These are phyloP conservation scores for Theileria parva DNA, from an alignment of 169 alveolate genomes.

Conservation along the genomic window DNA sequence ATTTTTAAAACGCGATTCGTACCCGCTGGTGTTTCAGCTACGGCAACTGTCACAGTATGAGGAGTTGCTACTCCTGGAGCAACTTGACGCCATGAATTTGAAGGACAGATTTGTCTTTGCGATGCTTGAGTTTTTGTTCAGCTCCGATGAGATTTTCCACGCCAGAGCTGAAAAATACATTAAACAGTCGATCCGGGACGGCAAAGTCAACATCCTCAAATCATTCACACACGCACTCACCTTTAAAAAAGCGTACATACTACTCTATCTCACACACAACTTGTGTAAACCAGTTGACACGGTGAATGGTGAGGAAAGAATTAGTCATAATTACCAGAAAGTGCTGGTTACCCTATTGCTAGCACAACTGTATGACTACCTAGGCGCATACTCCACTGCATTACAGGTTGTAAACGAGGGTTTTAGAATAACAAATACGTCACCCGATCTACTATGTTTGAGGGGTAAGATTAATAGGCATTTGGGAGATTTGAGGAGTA, in stretches of 20 bases:
- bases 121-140: conserved; percentile 14
- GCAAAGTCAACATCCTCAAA: conserved; percentile 20
- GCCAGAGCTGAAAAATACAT: conserved; percentile 6
- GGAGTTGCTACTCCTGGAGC: conserved; percentile 6
- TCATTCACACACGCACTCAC: conserved; percentile 33
- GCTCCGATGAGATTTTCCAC: neutral
- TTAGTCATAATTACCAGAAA: neutral
- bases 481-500: conserved; percentile 23
- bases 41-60: conserved; percentile 28
- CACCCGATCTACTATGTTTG: conserved; percentile 22
- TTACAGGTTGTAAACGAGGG: conserved; percentile 17
- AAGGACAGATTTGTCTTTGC: conserved; percentile 8
- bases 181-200: conserved; percentile 1
- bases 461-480: conserved; percentile 43
- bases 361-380: conserved; percentile 33
- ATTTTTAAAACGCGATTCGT: conserved; percentile 1
- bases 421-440: conserved; percentile 17
- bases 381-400: conserved; percentile 25
- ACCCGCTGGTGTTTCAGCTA: conserved; percentile 31
- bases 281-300: too few relatives aligned
- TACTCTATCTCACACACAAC: neutral
- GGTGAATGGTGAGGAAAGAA: neutral
- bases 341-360: neutral
- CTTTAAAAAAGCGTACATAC: conserved; percentile 18
- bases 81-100: conserved; percentile 1